A percentile compares a stretch with the other conserved stretches of the same genome.
phyloP scores from a whole-genome alignment of 164 flowering plant genomes.

The Warburgia ugandensis region DNA sequence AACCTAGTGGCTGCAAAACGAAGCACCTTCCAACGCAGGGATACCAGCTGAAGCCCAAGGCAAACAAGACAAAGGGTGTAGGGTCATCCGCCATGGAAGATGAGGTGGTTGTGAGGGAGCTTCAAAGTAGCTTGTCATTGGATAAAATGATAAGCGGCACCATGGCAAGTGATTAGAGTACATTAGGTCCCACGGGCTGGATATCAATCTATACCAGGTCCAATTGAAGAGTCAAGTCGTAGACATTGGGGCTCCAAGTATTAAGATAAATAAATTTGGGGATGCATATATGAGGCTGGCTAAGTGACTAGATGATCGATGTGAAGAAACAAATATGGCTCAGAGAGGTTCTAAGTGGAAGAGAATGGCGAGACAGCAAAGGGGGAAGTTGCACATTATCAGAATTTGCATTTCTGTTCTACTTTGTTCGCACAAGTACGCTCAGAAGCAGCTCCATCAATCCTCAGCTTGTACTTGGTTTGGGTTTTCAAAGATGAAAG shows the following conservation, averaged over 20 bases:
- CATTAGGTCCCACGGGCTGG: not conserved
- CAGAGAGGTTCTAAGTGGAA: constrained; percentile 38
- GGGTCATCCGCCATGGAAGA: constrained; percentile 18
- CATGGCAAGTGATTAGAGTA: constrained; percentile 14
- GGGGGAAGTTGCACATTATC: constrained; percentile 53
- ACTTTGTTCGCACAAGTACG: constrained; percentile 47
- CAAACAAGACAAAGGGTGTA: constrained; percentile 6
- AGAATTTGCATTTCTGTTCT: constrained; percentile 60
- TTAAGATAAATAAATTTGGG: too few relatives aligned
- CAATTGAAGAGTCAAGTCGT: not conserved
- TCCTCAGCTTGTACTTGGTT: too few relatives aligned
- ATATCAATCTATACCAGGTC: not conserved
- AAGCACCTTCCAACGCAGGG: too few relatives aligned
- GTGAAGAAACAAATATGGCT: too few relatives aligned
- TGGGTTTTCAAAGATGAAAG: too few relatives aligned
- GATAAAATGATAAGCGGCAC: constrained; percentile 23
- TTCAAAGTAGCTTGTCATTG: constrained; percentile 17
- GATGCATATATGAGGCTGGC: too few relatives aligned
- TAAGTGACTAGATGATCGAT: too few relatives aligned
- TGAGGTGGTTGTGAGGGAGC: constrained; percentile 21
- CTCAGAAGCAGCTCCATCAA: too few relatives aligned
- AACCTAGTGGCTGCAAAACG: too few relatives aligned
- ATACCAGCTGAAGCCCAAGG: too few relatives aligned
- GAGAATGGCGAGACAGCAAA: constrained; percentile 44
- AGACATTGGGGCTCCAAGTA: not conserved